These are phyloP conservation scores for Leccinellum albellum DNA, from an alignment of 768 basidiomycete species.

Conservation along the genomic window DNA sequence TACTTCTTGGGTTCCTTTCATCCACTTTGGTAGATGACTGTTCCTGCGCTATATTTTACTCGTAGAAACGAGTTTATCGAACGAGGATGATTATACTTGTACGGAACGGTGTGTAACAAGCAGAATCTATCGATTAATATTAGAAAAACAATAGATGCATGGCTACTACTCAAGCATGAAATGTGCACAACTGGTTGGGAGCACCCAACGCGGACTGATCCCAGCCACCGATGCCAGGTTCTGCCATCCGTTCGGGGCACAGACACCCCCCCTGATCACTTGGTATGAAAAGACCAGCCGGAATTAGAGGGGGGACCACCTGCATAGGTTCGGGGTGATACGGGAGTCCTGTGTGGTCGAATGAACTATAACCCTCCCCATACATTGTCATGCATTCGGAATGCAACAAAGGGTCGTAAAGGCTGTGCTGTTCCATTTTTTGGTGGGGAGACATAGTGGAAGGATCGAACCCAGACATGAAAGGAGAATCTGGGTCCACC, in stretches of 20 bases:
- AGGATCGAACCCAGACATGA: background rate
- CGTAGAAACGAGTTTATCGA: too few relatives aligned
- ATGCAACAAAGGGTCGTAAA: background rate
- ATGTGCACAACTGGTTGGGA: background rate
- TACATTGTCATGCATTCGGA: constrained; percentile 9
- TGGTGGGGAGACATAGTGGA: background rate
- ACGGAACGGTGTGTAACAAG: too few relatives aligned
- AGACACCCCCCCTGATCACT: constrained; percentile 1
- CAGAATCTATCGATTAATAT: background rate
- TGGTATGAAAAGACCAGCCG: background rate
- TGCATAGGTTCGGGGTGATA: background rate
- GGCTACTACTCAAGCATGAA: background rate
- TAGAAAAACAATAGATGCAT: background rate
- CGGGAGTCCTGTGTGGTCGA: background rate
- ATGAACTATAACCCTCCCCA: background rate
- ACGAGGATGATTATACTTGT: too few relatives aligned
- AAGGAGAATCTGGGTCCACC: background rate
- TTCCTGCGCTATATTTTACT: too few relatives aligned
- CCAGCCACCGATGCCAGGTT: constrained; percentile 13
- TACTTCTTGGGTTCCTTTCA: background rate
- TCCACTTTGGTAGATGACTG: background rate
- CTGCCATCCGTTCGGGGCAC: constrained; percentile 16
- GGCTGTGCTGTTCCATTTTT: background rate
- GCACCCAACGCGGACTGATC: constrained; percentile 2
- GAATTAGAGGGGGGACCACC: background rate